phyloP scores from a whole-genome alignment of 768 basidiomycete genomes.

The Lactarius akahatsu region DNA sequence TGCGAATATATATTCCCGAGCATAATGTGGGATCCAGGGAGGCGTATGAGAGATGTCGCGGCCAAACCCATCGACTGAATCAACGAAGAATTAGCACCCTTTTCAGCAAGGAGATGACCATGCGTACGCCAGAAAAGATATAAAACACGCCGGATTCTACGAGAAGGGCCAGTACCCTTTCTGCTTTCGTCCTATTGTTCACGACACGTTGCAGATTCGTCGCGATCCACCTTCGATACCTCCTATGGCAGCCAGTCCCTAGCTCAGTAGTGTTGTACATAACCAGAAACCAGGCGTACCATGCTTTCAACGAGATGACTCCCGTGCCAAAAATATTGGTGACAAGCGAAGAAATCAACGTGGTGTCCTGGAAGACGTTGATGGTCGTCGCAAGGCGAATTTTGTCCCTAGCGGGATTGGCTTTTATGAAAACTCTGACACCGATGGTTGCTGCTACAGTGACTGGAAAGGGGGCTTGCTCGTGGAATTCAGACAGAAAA shows the following conservation, averaged over 20 bases:
- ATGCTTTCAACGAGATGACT: background rate
- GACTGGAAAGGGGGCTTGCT: background rate
- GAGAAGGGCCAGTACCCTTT: background rate
- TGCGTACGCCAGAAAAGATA: background rate
- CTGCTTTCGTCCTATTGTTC: background rate
- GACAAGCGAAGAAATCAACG: background rate
- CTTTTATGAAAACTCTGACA: background rate
- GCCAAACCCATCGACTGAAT: background rate
- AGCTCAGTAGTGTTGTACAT: background rate
- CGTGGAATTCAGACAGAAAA: background rate
- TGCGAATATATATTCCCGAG: background rate
- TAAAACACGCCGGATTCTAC: background rate
- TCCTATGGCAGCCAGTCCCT: background rate
- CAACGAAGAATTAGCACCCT: background rate
- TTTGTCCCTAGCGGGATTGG: background rate
- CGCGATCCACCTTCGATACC: background rate
- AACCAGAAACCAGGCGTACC: background rate
- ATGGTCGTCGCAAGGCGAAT: background rate
- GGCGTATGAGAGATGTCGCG: background rate
- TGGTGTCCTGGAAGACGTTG: constrained; percentile 1
- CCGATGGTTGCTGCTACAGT: background rate
- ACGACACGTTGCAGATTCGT: background rate
- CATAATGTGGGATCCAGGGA: background rate
- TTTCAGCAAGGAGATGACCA: too few relatives aligned
- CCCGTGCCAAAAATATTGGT: background rate